Conservation (phyloP, 2,329 filamentous ascomycete genomes). For the Corinectria fuckeliana region DNA sequence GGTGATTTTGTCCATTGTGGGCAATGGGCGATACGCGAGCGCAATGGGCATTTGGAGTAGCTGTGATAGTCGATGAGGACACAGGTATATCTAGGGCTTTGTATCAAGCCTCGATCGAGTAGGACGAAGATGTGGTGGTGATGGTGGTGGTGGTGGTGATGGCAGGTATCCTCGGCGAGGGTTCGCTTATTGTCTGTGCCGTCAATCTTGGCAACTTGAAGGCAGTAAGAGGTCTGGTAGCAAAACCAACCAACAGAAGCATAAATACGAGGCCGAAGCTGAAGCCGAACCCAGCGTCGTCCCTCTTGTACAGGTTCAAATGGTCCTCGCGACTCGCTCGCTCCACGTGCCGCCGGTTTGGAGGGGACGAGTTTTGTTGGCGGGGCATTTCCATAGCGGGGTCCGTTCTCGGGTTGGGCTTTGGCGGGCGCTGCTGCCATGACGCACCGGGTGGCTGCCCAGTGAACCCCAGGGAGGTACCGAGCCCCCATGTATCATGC, state of each 20-base stretch:
- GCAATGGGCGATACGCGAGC: conserved; percentile 1
- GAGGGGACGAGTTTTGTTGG: conserved; percentile 39
- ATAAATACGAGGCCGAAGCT: background rate
- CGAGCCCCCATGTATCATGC: conserved; percentile 22
- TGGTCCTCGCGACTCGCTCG: background rate
- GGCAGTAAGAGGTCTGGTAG: background rate
- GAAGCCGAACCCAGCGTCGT: background rate
- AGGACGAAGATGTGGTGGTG: background rate
- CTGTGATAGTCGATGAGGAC: background rate
- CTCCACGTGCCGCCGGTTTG: conserved; percentile 18
- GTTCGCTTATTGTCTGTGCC: conserved; percentile 8
- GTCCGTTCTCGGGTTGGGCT: conserved; percentile 36
- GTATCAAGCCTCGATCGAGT: background rate
- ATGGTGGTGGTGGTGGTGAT: conserved; percentile 1
- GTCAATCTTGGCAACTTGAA: background rate
- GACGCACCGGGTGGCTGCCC: conserved; percentile 24
- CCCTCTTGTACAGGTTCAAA: background rate
- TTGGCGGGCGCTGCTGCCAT: conserved; percentile 22
- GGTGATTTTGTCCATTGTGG: conserved; percentile 82
- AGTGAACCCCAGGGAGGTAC: conserved; percentile 27
- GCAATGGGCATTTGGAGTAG: background rate
- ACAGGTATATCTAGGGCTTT: background rate
- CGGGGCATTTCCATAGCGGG: conserved; percentile 38
- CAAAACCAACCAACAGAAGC: background rate
- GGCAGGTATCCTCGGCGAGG: conserved; percentile 26